Evolutionary conservation across 192 early-diverging fungal species (phyloP), one percentile per base, ranked within the genome.

Genomic region (Globomyces pollinis-pini): DNA sequence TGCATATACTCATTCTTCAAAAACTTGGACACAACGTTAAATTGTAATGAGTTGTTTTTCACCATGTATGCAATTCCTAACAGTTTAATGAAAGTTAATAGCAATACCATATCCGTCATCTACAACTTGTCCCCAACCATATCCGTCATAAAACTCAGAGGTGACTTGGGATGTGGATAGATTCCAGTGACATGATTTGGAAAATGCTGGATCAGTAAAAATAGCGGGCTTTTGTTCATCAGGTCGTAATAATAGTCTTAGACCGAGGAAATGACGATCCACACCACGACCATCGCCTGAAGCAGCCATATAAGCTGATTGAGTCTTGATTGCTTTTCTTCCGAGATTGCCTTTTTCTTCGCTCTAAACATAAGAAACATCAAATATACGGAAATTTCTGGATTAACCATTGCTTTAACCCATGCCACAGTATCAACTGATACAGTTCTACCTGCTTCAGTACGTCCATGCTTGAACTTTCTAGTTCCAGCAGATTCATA

Each of bases 401-500:
- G 70, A 51, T 89, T 71, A 63, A 86, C 82, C 95, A 96, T 93
- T 20, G 90, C 69, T 51, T 86, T 84, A 50, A 94, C 93, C 84
- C 87, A 98, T 1, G 72, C 79, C 18, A 82, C 79, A 57, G 77
- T 82, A 39, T 96, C 94, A 30, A 63, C 71, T 13, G 77, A 78
- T 41, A 91, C 87, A 24, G 86, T 83, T 38, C 96, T 83, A 68
- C 87, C 86, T 5, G 91, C 93, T 67, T 99, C 96, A 23, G 96
- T 99, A 62, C 96, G 86, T 21, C 96, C 96, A 44, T 83, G 91
- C 36, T 81, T 83, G 77, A 89, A 99, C 75, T 88, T 89, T 64
- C 90, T 79, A 26, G 90, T 94, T 77, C 88, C 87, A 33, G 89
- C 92, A 60, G 85, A 84, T 72, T 99, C 96, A 71, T 99, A 99